Conservation (phyloP, 1,139 yeast species). For the Candida dubliniensis region DNA sequence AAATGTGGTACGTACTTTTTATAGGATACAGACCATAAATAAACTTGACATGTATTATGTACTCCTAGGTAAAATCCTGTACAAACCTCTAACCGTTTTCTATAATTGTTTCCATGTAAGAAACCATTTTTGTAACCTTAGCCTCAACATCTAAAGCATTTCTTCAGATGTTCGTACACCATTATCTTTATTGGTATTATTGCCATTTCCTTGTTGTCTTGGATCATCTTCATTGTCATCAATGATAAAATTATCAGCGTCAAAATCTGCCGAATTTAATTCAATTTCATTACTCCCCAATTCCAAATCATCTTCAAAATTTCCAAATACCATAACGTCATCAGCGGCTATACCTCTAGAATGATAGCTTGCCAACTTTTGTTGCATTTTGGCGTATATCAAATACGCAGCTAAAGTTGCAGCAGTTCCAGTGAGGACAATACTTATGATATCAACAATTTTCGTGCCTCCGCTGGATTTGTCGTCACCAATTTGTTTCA, state of each 20-base stretch:
- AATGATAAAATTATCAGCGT: conserved; percentile 40
- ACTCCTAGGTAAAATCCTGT: too few relatives aligned
- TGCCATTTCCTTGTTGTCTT: background rate
- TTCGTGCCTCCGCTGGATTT: conserved; percentile 52
- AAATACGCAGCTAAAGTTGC: conserved; percentile 67
- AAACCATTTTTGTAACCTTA: too few relatives aligned
- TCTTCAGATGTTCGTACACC: background rate
- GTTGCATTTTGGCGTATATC: conserved; percentile 63
- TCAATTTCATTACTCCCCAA: conserved; percentile 30
- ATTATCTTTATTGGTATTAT: background rate
- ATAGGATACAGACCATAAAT: too few relatives aligned
- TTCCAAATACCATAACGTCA: conserved; percentile 41
- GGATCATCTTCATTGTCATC: conserved; percentile 17
- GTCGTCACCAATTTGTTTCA: conserved; percentile 66
- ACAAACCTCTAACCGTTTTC: too few relatives aligned
- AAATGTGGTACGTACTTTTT: too few relatives aligned
- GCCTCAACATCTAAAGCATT: too few relatives aligned
- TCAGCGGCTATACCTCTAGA: conserved; percentile 19
- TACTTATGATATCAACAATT: conserved; percentile 62
- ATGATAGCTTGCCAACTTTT: conserved; percentile 36
- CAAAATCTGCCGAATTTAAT: conserved; percentile 35
- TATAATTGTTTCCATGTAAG: too few relatives aligned
- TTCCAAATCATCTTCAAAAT: conserved; percentile 38
- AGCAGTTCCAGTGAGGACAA: conserved; percentile 56
- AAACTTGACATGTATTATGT: too few relatives aligned